Percentiles rank a stretch among this genome's conserved stretches.
Evolutionary conservation across 352 stramenopile species (phyloP).

Genomic region (Globisporangium okanoganense): DNA sequence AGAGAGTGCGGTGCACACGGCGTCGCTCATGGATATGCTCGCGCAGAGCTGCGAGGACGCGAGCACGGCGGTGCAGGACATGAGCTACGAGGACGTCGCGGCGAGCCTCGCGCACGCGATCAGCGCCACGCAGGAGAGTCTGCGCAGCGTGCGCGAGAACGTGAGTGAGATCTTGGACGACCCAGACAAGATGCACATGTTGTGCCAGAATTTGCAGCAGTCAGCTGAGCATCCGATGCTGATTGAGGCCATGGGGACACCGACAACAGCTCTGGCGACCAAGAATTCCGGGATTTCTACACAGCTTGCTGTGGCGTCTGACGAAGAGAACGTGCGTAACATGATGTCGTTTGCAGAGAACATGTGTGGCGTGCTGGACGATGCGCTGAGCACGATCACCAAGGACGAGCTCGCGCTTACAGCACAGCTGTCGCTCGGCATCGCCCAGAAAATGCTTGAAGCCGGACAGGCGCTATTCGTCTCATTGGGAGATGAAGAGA

Average conservation of each 20-base stretch:
- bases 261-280: not conserved
- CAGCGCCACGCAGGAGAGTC: slow-evolving; percentile 50
- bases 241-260: slow-evolving; percentile 5
- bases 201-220: slow-evolving; percentile 57
- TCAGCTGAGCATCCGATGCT: slow-evolving; percentile 41
- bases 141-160: slow-evolving; percentile 54
- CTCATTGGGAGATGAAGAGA: slow-evolving; percentile 67
- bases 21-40: slow-evolving; percentile 63
- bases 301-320: slow-evolving; percentile 21
- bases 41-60: slow-evolving; percentile 64
- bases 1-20: slow-evolving; percentile 20
- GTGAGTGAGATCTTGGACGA: slow-evolving; percentile 60
- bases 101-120: slow-evolving; percentile 47
- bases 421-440: slow-evolving; percentile 65
- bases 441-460: slow-evolving; percentile 70
- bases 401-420: slow-evolving; percentile 65
- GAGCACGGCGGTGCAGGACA: slow-evolving; percentile 39
- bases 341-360: slow-evolving; percentile 72
- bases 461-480: slow-evolving; percentile 65
- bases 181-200: slow-evolving; percentile 49
- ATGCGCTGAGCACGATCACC: slow-evolving; percentile 68
- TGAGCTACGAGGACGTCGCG: slow-evolving; percentile 56
- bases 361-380: slow-evolving; percentile 73
- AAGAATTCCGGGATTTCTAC: slow-evolving; percentile 4
- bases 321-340: slow-evolving; percentile 70